phyloP scores from a whole-genome alignment of 2,329 filamentous ascomycete species.

The Sporothrix euskadiensis region DNA sequence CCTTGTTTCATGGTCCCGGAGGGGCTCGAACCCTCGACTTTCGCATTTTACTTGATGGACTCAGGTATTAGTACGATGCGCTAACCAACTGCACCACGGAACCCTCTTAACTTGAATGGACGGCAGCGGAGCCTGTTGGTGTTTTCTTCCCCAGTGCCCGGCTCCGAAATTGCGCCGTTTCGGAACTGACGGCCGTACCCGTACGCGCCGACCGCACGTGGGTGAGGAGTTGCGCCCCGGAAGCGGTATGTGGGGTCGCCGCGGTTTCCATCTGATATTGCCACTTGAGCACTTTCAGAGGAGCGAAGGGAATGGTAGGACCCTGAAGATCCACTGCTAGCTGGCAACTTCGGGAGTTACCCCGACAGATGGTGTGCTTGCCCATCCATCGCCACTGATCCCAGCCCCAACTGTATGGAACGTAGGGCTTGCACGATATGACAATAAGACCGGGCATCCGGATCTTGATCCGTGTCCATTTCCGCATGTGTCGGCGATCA shows the following conservation, averaged over 20 bases:
- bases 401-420: background rate
- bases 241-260: background rate
- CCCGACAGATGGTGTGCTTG: background rate
- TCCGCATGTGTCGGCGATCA: background rate
- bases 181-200: background rate
- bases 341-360: background rate
- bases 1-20: conserved; percentile 20
- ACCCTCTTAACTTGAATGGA: background rate
- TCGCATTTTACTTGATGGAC: conserved; percentile 6
- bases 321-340: background rate
- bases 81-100: conserved; percentile 27
- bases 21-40: conserved; percentile 26
- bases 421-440: background rate
- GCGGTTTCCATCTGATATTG: background rate
- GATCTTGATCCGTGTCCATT: background rate
- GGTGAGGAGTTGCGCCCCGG: background rate
- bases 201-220: background rate
- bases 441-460: background rate
- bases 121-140: background rate
- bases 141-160: conserved; percentile 15
- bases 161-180: background rate
- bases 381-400: background rate
- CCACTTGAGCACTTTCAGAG: background rate
- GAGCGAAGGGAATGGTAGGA: background rate
- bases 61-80: conserved; percentile 23